Evolutionary conservation across 805 yeast species (phyloP), one percentile per base, ranked within the genome.

Genomic region (Yueomyces sinensis): DNA sequence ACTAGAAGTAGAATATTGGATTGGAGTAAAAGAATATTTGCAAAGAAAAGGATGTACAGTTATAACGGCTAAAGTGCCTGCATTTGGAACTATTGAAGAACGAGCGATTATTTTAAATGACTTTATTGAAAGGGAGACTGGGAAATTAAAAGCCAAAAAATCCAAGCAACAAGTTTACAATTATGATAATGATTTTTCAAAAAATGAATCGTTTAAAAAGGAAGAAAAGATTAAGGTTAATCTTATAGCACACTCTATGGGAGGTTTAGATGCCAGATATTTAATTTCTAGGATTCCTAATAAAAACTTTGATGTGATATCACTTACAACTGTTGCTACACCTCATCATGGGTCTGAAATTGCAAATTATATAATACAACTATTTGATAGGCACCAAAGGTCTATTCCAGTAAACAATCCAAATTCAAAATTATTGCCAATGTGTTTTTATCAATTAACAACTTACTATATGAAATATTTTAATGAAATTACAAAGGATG

Each of bases 191-290:
- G 20, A 34, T 11, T 38, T 19, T 11, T 33, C 29, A 15, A 29
- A 38, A 13, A 38, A 32, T 13, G 23, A 30, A 5, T 40, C 42
- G 29, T 17, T 17, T 29, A 9, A 44, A 46, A 13, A 52, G 55
- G 11, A n/a, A 5, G 25, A 27, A 9, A 32, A 18, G 11, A 42
- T 74, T 16, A 74, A 73, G 39, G 65, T 86, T 13, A 87, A 87
- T 48, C 52, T 86, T 30, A 65, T 86, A 18, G 91, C 91, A 5
- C 96, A 86, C 51, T 83, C 95, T 0, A 84, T 86, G 95, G 96
- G 96, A 4, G 96, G 96, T 0, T 59, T 86, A 22, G 95, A 87
- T 49, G 72, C 86, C 24, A 60, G 96, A 34, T 82, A 75, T 50
- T 55, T 87, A 42, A 80, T 84, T 2, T 66, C 82, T 1, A 61